These are phyloP conservation scores for Tubosaeta brunneosetosa DNA, from an alignment of 768 basidiomycete species.

Conservation along the genomic window DNA sequence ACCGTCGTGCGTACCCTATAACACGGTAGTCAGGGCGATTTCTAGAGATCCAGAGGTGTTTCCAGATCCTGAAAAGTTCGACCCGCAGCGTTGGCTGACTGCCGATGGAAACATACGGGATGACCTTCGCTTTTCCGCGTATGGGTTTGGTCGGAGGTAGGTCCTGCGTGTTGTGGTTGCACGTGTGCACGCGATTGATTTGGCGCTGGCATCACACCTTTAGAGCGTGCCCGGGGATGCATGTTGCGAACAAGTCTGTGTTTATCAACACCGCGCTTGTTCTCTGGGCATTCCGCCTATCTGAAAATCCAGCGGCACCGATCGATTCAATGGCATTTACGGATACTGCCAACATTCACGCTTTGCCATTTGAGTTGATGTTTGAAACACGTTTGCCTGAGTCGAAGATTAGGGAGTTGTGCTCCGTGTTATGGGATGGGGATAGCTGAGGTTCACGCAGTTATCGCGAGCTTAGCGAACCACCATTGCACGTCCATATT, in stretches of 20 bases:
- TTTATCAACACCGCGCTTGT: constrained; percentile 59
- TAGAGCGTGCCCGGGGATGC: constrained; percentile 29
- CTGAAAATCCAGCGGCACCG: constrained; percentile 41
- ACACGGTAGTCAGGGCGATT: constrained; percentile 27
- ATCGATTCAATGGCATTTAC: constrained; percentile 61
- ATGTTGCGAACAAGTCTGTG: constrained; percentile 42
- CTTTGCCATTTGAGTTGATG: constrained; percentile 6
- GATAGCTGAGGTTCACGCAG: too few relatives aligned
- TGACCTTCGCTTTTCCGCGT: constrained; percentile 29
- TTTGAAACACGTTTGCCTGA: constrained; percentile 6
- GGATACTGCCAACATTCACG: constrained; percentile 17
- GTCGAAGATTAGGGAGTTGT: constrained; percentile 5
- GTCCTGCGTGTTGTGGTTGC: not conserved
- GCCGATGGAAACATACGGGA: constrained; percentile 21
- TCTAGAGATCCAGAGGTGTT: constrained; percentile 50
- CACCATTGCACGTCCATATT: too few relatives aligned
- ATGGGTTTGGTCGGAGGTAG: constrained; percentile 34
- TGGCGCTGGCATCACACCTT: not conserved
- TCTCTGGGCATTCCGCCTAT: constrained; percentile 58
- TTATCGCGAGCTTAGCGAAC: too few relatives aligned
- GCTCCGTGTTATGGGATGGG: not conserved
- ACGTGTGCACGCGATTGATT: too few relatives aligned
- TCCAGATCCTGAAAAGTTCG: constrained; percentile 50
- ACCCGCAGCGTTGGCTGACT: constrained; percentile 50
- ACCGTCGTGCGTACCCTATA: not conserved